These are phyloP conservation scores for Gentiana straminea DNA, from an alignment of 257 asterid species.

Conservation along the genomic window DNA sequence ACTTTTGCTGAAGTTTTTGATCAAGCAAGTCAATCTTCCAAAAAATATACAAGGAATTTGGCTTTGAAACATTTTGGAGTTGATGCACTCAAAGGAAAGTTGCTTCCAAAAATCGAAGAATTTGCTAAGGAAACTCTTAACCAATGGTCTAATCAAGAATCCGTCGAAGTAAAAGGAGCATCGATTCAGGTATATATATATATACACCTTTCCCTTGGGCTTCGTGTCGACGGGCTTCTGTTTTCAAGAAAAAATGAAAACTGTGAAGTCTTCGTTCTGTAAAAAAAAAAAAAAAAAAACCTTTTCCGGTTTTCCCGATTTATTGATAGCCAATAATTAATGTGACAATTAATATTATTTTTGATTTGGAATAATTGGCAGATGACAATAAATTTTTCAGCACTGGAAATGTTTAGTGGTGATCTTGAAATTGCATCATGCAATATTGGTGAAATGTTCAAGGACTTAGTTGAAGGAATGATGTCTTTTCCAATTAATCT, in stretches of 20 bases:
- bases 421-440: neutral
- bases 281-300: too few species aligned
- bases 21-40: neutral
- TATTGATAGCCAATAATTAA: neutral
- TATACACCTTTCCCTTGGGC: neutral
- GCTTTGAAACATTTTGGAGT: neutral
- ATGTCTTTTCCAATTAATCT: neutral
- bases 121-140: neutral
- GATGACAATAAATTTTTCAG: too few species aligned
- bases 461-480: neutral
- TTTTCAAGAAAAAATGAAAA: neutral
- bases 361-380: neutral
- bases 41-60: neutral
- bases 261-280: too few species aligned
- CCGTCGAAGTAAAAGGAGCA: too few species aligned
- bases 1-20: neutral
- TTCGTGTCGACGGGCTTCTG: neutral
- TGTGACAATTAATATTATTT: neutral
- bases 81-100: neutral
- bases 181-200: neutral
- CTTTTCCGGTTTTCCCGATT: neutral
- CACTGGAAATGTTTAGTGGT: neutral
- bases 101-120: neutral
- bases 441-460: neutral
- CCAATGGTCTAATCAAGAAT: neutral